Evolutionary conservation across 1,284 basidiomycete species (phyloP), one percentile per base, ranked within the genome.

Genomic region (Trichosporon ovoides): DNA sequence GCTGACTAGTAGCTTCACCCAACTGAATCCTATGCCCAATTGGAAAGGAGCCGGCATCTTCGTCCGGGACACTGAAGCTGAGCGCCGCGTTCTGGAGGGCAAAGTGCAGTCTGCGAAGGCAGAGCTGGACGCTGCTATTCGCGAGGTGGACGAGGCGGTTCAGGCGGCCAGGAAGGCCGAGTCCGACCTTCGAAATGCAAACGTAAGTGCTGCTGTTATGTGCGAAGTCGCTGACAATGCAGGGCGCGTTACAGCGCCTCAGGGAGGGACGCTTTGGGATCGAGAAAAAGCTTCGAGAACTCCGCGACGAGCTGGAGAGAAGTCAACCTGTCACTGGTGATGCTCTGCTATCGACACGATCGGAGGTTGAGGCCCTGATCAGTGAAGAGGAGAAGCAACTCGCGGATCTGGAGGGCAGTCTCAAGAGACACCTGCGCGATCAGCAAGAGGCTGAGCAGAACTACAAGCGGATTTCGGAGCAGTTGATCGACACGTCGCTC

Each of bases 381-480:
- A 10, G n/a, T 7, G 46, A 53, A 16, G 22, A 12, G 3, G 52
- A 58, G 14, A 19, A 38, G 7, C 52, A 53, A 14, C 36, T 54
- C 5, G 40, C 43, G 2, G 46, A 38, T 3, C 52, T 34, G 12
- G 37, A 38, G 28, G 46, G 36, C 12, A 18, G 12, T 13, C 55
- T 35, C 3, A 28, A 50, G 14, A 37, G 22, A 7, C 31, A 19
- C 5, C 10, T 28, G 36, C n/a, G 31, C 2, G 57, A 38, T 11
- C 50, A 49, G 20, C 33, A 37, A 4, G 46, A 51, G 14, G 53
- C 36, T 3, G 36, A 53, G 36, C 10, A 43, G 2, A 35, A 52
- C 7, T 24, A 46, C 3, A 80, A 84, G 61, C 93, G 92, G n/a
- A n/a, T n/a, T 0, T 77, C 86, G 3, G 85, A 89, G 58, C 73